Percentiles rank a stretch among this genome's conserved stretches.
Conservation (phyloP, 164 flowering plant genomes). For the Saururus chinensis region DNA sequence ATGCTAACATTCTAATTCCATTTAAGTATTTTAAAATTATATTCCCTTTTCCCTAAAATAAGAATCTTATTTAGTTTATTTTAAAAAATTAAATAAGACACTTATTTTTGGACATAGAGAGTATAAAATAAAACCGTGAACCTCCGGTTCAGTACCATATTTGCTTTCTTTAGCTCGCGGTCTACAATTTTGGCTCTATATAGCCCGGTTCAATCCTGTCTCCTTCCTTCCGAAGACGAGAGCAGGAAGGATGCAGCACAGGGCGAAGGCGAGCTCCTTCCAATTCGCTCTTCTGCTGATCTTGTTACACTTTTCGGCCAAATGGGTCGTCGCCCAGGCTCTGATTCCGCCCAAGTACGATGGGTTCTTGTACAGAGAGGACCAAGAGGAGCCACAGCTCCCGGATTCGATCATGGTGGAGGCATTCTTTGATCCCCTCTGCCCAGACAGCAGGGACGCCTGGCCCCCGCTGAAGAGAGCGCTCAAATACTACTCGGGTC, state of each 20-base stretch:
- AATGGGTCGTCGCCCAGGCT: neutral
- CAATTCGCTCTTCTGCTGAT: neutral
- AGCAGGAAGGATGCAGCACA: neutral
- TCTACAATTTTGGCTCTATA: neutral
- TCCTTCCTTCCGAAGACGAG: neutral
- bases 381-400: constrained; percentile 1
- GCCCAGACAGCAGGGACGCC: constrained; percentile 78
- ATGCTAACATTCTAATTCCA: too few relatives aligned
- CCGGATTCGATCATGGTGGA: constrained; percentile 42
- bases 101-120: too few relatives aligned
- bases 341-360: constrained; percentile 48
- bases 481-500: constrained; percentile 37
- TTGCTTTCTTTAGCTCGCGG: neutral
- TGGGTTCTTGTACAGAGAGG: constrained; percentile 54
- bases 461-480: constrained; percentile 71
- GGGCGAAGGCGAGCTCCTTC: neutral
- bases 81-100: too few relatives aligned
- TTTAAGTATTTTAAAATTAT: too few relatives aligned
- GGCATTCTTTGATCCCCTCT: constrained; percentile 78
- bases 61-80: too few relatives aligned
- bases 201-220: too few relatives aligned
- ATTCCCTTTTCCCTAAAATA: too few relatives aligned
- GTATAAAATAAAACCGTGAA: too few relatives aligned
- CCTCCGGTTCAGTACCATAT: too few relatives aligned
- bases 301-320: neutral